These are phyloP conservation scores for Sanghuangporus weigelae DNA, from an alignment of 1,284 basidiomycete genomes.

Conservation along the genomic window DNA sequence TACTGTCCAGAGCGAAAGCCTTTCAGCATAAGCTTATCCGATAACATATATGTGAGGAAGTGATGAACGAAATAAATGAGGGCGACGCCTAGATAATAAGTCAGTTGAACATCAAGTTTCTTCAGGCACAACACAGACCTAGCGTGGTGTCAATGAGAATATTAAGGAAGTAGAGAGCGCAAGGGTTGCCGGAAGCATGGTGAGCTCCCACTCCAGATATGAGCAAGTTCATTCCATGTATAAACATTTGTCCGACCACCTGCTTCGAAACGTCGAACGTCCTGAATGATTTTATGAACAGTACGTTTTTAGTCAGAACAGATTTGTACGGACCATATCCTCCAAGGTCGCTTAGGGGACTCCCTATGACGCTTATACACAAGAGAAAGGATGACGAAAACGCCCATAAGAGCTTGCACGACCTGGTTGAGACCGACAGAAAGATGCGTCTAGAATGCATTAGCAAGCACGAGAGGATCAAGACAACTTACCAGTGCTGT, in stretches of 20 bases:
- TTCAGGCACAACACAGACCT: conserved; percentile 35
- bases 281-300: conserved; percentile 37
- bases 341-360: conserved; percentile 81
- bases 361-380: conserved; percentile 89
- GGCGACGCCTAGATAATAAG: conserved; percentile 58
- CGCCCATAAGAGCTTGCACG: conserved; percentile 81
- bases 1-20: conserved; percentile 88
- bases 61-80: conserved; percentile 82
- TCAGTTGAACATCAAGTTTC: conserved; percentile 6
- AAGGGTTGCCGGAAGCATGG: conserved; percentile 73
- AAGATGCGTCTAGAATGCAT: not conserved
- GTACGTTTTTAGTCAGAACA: not conserved
- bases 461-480: not conserved
- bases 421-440: conserved; percentile 37
- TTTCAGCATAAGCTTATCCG: conserved; percentile 58
- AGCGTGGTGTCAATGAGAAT: conserved; percentile 93
- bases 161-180: conserved; percentile 91
- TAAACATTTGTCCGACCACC: conserved; percentile 85
- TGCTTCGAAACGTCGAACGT: conserved; percentile 90
- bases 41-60: conserved; percentile 61
- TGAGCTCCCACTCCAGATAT: conserved; percentile 69
- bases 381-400: conserved; percentile 81
- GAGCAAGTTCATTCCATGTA: conserved; percentile 84
- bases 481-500: conserved; percentile 53
- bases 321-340: conserved; percentile 66